These are phyloP conservation scores for Penicillium sp. DNA, from an alignment of 2,329 filamentous ascomycete species.

Conservation along the genomic window DNA sequence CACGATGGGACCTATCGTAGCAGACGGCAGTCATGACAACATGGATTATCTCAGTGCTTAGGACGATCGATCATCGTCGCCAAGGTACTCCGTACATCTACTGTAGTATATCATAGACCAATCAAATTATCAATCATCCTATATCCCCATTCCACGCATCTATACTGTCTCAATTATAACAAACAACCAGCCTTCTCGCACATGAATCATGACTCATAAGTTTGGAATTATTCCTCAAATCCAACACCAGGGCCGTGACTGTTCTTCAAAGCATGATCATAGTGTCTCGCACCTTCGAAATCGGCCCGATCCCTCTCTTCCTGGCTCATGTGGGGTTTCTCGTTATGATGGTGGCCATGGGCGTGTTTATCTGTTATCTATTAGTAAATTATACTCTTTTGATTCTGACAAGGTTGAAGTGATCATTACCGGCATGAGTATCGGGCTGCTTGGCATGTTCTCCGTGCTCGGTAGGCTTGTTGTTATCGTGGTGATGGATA, in stretches of 20 bases:
- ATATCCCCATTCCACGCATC: no score
- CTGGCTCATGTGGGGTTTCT: not conserved
- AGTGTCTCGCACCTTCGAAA: not conserved
- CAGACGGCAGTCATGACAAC: no score
- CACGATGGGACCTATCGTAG: no score
- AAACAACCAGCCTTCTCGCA: not conserved
- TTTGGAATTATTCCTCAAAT: not conserved
- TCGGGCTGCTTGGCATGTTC: not conserved
- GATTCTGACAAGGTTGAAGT: not conserved
- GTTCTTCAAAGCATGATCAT: constrained; percentile 1
- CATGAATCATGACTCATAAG: not conserved
- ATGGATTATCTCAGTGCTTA: no score
- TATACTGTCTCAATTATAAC: no score
- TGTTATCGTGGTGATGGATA: not conserved
- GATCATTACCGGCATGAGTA: not conserved
- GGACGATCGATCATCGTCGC: no score
- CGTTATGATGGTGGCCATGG: not conserved
- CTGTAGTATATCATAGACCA: no score
- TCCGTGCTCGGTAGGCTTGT: not conserved
- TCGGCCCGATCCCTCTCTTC: not conserved
- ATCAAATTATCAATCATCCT: no score
- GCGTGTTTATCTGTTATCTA: not conserved
- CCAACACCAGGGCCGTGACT: constrained; percentile 2
- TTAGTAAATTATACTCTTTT: not conserved
- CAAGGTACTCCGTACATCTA: no score